These are phyloP conservation scores for Penicillium goetzii DNA, from an alignment of 495 filamentous ascomycete genomes.

Conservation along the genomic window DNA sequence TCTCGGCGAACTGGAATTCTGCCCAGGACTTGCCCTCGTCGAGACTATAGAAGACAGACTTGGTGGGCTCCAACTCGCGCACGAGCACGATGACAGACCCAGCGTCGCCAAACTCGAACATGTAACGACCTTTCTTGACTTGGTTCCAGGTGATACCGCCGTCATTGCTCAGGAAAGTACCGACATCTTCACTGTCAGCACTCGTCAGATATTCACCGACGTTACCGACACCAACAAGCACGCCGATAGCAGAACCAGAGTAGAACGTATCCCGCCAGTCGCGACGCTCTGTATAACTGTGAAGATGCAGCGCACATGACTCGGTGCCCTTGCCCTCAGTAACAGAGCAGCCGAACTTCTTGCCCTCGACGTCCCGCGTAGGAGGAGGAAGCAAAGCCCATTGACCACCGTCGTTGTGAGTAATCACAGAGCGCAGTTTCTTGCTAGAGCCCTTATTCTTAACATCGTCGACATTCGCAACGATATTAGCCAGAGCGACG, in stretches of 20 bases:
- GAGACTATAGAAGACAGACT: conserved; percentile 72
- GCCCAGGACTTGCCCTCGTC: conserved; percentile 80
- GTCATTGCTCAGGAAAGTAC: conserved; percentile 87
- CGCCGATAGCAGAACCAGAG: conserved; percentile 82
- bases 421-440: conserved; percentile 84
- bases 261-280: conserved; percentile 83
- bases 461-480: conserved; percentile 68
- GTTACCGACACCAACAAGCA: conserved; percentile 91
- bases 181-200: conserved; percentile 65
- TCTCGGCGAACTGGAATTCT: conserved; percentile 70
- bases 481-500: conserved; percentile 82
- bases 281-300: conserved; percentile 87
- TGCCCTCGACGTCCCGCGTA: conserved; percentile 66
- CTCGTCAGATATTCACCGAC: conserved; percentile 68
- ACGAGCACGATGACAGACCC: conserved; percentile 90
- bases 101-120: conserved; percentile 94
- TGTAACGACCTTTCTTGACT: conserved; percentile 81
- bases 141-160: conserved; percentile 87
- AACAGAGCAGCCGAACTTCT: conserved; percentile 68
- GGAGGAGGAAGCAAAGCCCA: conserved; percentile 79
- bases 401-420: conserved; percentile 90
- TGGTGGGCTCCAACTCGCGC: conserved; percentile 62
- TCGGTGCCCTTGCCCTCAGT: conserved; percentile 50
- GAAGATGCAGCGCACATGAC: conserved; percentile 85
- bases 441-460: conserved; percentile 68